Evolutionary conservation across 306 rosid species (phyloP), one percentile per base, ranked within the genome.

Genomic region (Cucumis hystrix): DNA sequence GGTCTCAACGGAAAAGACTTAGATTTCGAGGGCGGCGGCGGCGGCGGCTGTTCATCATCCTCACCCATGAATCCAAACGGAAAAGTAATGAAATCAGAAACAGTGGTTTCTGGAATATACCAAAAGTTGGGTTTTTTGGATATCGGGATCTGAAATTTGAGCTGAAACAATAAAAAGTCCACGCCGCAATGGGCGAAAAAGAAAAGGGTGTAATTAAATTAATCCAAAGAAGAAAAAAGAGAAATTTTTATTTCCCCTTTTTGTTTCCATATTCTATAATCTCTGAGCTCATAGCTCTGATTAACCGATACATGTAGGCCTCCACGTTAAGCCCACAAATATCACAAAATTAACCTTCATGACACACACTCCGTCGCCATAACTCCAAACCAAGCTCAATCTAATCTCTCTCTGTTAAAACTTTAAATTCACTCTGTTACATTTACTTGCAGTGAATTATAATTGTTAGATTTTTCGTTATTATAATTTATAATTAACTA

Each of bases 91-190:
- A 23, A 52, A 56, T 56, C 45, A 16, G 71, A 51, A 16, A 5
- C 23, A 7, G 11, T 1, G 14, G 37, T 74, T 45, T 30, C 20
- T 30, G 17, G 63, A 18, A 49, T 56, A 35, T 23, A 41, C 61
- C 54, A 33, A 30, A 23, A 35, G 75, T 65, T n/a, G 12, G 23
- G 74, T 28, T 23, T 67, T 28, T 23, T 61, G 25, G 74, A 43
- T 76, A 18, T 25, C 67, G 41, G 86, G 91, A 86, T 92, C 96
- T 87, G 86, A 77, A 79, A 79, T 33, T 82, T 79, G 81, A 76
- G 78, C 85, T 71, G 76, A 63, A n/a, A 28, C 9, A 47, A 47
- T 17, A 65, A 74, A 88, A 92, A 87, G 97, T 90, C 97, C 83
- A 86, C 96, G 85, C 93, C 74, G 35, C 66, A 47, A 28, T 2